phyloP scores from a whole-genome alignment of 352 stramenopile species.

The Globisporangium radiosum region DNA sequence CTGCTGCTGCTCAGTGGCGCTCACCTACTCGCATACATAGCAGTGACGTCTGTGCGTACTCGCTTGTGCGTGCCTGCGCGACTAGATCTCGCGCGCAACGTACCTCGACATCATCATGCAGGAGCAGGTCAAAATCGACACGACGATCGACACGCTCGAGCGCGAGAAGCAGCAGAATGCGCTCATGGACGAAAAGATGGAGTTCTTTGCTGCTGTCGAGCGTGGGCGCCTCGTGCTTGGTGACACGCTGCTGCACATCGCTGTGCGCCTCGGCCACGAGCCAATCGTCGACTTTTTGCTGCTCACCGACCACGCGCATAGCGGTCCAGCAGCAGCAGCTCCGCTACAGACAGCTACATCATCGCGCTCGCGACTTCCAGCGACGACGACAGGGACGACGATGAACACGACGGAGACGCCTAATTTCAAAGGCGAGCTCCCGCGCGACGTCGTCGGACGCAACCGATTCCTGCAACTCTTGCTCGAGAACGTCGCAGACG shows the following conservation, averaged over 20 bases:
- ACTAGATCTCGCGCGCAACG: constrained; percentile 58
- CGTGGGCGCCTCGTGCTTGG: constrained; percentile 47
- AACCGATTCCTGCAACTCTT: constrained; percentile 36
- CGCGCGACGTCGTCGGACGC: constrained; percentile 31
- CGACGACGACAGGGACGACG: background rate
- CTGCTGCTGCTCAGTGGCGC: no score
- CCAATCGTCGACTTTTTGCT: constrained; percentile 59
- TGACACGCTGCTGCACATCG: constrained; percentile 69
- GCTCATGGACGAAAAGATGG: constrained; percentile 71
- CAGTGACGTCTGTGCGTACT: no score
- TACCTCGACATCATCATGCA: constrained; percentile 73
- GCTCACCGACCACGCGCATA: constrained; percentile 35
- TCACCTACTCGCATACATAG: no score
- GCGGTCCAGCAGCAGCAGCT: background rate
- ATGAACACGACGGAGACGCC: constrained; percentile 40
- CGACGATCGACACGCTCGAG: constrained; percentile 53
- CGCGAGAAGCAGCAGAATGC: constrained; percentile 34
- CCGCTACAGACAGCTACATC: background rate
- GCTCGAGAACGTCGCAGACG: constrained; percentile 43
- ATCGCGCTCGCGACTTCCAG: background rate
- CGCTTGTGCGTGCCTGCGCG: background rate
- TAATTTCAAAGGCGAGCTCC: constrained; percentile 61
- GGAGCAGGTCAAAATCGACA: constrained; percentile 45
- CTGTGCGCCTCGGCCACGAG: constrained; percentile 43
- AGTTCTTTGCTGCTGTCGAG: constrained; percentile 65